Evolutionary conservation across 1,284 basidiomycete genomes (phyloP).

Genomic region (Heterobasidion occidentale): DNA sequence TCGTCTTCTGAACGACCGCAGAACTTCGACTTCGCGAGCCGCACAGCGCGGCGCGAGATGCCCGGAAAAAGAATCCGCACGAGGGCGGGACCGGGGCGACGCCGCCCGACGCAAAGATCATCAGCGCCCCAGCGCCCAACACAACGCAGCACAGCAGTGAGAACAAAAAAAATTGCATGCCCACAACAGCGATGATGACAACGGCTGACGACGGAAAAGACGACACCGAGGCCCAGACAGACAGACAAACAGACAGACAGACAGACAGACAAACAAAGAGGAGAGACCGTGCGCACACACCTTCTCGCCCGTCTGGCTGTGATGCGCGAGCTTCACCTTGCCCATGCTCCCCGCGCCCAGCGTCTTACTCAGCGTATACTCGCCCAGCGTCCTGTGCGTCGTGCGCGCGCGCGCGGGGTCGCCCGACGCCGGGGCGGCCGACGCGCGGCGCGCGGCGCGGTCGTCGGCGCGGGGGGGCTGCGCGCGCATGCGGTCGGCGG

Average conservation of each 20-base stretch:
- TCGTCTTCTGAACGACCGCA: too few relatives aligned
- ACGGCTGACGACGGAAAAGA: not conserved
- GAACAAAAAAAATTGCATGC: too few relatives aligned
- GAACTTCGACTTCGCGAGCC: too few relatives aligned
- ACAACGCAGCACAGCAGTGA: too few relatives aligned
- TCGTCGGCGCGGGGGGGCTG: constrained; percentile 22
- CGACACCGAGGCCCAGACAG: not conserved
- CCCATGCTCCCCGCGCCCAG: constrained; percentile 98
- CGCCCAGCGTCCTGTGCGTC: constrained; percentile 71
- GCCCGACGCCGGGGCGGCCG: constrained; percentile 15
- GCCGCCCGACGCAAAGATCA: too few relatives aligned
- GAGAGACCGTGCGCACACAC: constrained; percentile 43
- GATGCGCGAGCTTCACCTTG: constrained; percentile 95
- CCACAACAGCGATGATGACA: not conserved
- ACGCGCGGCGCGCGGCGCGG: constrained; percentile 20
- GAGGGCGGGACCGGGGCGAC: too few relatives aligned
- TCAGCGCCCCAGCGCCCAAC: too few relatives aligned
- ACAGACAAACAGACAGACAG: too few relatives aligned
- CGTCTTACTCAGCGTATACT: constrained; percentile 96
- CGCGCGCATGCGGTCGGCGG: constrained; percentile 20
- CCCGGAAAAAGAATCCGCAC: too few relatives aligned
- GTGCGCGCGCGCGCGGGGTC: constrained; percentile 25
- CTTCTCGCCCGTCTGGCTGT: constrained; percentile 88
- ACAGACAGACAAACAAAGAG: too few relatives aligned
- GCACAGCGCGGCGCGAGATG: too few relatives aligned